Base-by-base conservation (phyloP, 306 rosid genomes). In the Quercus gilva region DNA sequence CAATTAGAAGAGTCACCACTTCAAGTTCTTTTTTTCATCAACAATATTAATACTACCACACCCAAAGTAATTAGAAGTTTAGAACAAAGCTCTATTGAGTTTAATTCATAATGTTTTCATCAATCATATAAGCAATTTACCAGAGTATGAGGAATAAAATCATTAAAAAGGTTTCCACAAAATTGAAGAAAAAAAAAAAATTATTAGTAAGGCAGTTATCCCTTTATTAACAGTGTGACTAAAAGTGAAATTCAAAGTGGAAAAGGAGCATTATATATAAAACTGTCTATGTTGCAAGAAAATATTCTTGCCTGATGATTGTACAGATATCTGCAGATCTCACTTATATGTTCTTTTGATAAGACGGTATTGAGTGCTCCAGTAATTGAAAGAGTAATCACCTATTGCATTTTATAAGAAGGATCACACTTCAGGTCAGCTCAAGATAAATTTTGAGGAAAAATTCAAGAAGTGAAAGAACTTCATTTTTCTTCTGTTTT, bases 301-400 rank as follows among this genome's bases (percentile, higher is more conserved):
- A 75, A 2, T 29, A 56, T 63, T 21, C 84, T 78, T 78, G 80
- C 98, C 94, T 93, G 98, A 78, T 94, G 98, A 81, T 91, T 94
- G 85, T 89, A 91, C 14, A 94, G 87, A 78, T 94, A 91, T 18
- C 98, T 88, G n/a, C 89, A 31, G 19, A 91, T 94, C 87, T 94
- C 98, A 76, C 86, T 79, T 78, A 5, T 85, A 86, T 94, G 98
- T 57, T 91, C 90, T 65, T 90, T 88, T 5, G 97, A 82, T 85
- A 94, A 88, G 78, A 88, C 86, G 1, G 84, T 87, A 86, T 94
- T 90, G 71, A 94, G 79, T 4, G 98, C 92, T 74, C 98, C 95
- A 31, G 97, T 91, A 76, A 91, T 75, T 68, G 88, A 87, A 37
- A 94, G 82, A 53, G 88, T 37, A 78, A 94, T 90, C 17, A 88